phyloP scores from a whole-genome alignment of 768 basidiomycete genomes.

The Podaxis sp. region DNA sequence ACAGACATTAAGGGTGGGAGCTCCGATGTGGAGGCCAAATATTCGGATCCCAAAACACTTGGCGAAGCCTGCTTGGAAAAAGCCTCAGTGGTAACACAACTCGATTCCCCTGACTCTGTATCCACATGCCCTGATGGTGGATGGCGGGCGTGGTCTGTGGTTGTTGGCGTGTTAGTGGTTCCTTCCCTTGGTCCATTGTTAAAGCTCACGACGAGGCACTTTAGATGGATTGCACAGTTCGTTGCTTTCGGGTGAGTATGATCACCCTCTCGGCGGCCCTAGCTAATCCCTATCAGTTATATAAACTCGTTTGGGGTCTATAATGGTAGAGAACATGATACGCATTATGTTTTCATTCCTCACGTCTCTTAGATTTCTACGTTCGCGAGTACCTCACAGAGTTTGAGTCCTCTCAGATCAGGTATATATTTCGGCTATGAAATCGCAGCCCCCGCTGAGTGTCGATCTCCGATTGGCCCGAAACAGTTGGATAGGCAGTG shows the following conservation, averaged over 20 bases:
- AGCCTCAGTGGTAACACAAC: neutral
- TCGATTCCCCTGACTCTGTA: neutral
- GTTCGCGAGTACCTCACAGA: slow-evolving; percentile 36
- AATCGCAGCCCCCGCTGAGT: neutral
- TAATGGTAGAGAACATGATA: slow-evolving; percentile 25
- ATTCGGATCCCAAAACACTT: neutral
- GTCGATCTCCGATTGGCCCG: neutral
- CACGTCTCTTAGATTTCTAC: slow-evolving; percentile 36
- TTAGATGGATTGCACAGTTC: slow-evolving; percentile 41
- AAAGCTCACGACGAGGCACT: neutral
- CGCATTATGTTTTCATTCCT: slow-evolving; percentile 21
- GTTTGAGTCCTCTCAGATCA: slow-evolving; percentile 36
- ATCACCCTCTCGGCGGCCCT: neutral
- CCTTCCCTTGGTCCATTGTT: neutral
- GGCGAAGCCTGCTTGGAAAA: neutral
- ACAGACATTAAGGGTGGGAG: no score
- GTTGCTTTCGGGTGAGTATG: slow-evolving; percentile 40
- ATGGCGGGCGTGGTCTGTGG: slow-evolving; percentile 39
- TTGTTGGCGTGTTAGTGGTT: slow-evolving; percentile 41
- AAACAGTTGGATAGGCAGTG: slow-evolving; percentile 44
- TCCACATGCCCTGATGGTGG: slow-evolving; percentile 38
- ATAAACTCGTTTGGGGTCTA: slow-evolving; percentile 36
- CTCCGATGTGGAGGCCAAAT: no score
- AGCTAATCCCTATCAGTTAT: slow-evolving; percentile 26
- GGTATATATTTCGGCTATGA: slow-evolving; percentile 23